Base-by-base conservation (phyloP, 73 alveolate species). In the Paramecium bursaria region DNA sequence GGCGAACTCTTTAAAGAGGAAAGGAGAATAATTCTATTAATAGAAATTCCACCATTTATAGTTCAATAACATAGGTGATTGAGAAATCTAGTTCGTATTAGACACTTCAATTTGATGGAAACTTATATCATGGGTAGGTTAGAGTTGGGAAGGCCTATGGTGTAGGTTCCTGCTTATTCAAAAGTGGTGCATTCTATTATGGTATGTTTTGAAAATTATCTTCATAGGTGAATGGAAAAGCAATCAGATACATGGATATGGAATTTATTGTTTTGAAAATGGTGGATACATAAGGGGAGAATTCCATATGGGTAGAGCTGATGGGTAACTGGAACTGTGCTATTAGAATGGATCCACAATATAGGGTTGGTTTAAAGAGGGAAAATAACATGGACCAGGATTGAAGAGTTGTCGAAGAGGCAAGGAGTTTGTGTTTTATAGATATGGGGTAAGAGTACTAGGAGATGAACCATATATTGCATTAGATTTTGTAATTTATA, bases 211-310 rank as follows among this genome's bases (percentile, higher is more conserved):
- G n/a, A n/a, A n/a, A n/a, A n/a, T n/a, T n/a, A n/a, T n/a, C n/a
- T n/a, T n/a, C n/a, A n/a, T n/a, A n/a, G n/a, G 82, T 10, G 82
- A 67, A 67, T 67, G 82, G 82, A 67, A 6, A 27, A 67, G 44
- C 23, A 67, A 67, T 67, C 3, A 4, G 22, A n/a, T 35, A 0
- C 17, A 67, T 42, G 82, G 82, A 15, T 15, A 39, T 1, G 82
- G 82, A 35, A 67, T 67, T 11, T 67, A 33, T 19, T 67, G 33
- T 23, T 67, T 67, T 42, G 33, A 42, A 39, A 30, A 39, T 42
- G 82, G 82, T 9, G 82, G 82, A 39, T 67, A 67, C 21, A 67
- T 67, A 0, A 67, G 33, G 46, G 82, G 82, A 15, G 57, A 67
- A 13, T 67, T 67, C 33, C 5, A 33, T 1, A 47, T 39, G 7